Evolutionary conservation across 2,329 filamentous ascomycete genomes (phyloP), one percentile per base, ranked within the genome.

Genomic region (Exophiala spinifera): DNA sequence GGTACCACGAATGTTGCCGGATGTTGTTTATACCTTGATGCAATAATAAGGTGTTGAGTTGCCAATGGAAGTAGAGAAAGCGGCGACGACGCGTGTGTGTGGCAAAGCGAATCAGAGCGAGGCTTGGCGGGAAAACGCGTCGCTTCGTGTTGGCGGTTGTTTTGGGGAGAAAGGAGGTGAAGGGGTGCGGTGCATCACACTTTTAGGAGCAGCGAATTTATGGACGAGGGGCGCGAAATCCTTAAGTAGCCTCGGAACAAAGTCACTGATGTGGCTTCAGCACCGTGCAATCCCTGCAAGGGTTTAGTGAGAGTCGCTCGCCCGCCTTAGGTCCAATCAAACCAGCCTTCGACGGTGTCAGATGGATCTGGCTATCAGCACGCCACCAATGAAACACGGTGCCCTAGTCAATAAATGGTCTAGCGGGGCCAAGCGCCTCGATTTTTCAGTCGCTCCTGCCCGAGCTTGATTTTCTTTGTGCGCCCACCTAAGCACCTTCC

Each of bases 201-300:
- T 53, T 53, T 48, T 44, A 53, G 39, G 51, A 53, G 51, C 45
- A 48, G 51, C 43, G 44, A 56, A 51, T 43, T 52, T 51, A 34
- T 37, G 40, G 36, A 42, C 33, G 49, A 43, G 49, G 40, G 54
- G 37, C 25, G 54, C 49, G 49, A 39, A 49, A 36, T 42, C 31
- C 51, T 56, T 56, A 54, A 54, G 51, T 54, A 56, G 44, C 49
- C 54, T 56, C 53, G 53, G 53, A 49, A 28, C 11, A 31, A 42
- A 49, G 39, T 20, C 13, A 25, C 31, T 11, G 47, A 37, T 37
- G 20, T 42, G 47, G 21, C 23, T 25, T 34, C 46, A 21, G 11
- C 42, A 20, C 19, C 23, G 42, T 44, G 42, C 42, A 21, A 44
- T 21, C 40, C 44, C 44, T 46, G 44, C 36, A 25, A 46, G 23